Evolutionary conservation across 2,329 filamentous ascomycete genomes (phyloP), one percentile per base, ranked within the genome.

Genomic region (Claviceps humidiphila): DNA sequence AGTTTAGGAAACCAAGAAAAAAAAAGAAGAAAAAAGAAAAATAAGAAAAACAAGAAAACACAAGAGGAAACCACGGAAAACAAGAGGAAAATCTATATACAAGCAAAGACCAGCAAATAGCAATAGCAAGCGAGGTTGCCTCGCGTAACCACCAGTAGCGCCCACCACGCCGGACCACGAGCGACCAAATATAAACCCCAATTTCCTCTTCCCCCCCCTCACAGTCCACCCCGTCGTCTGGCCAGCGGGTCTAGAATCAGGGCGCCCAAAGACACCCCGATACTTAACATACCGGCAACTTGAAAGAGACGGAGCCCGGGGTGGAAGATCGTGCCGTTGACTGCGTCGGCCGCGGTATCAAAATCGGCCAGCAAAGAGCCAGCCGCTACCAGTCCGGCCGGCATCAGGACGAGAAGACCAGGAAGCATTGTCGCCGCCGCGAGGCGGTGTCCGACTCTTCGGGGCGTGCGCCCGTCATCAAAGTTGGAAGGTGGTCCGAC

Each of bases 361-460:
- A 84, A 67, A 16, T 80, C 79, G 5, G 76, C 75, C 4, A 83
- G 64, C 17, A 84, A 66, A 13, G 77, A 80, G 1, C 80, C 80
- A 30, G 74, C 73, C 0, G 77, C 77, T 3, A 3, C 4, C 22
- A 24, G 4, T 24, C 22, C 2, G 4, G 2, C 22, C 22, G 22
- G 24, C 24, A 26, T 6, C 22, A 24, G 22, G 22, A 24, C 22
- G 22, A 26, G 24, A 26, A 26, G 4, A 5, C 5, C 24, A 26
- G 24, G 89, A 9, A 95, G 71, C 74, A 95, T 87, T 1, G 87
- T 85, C 0, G 88, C 87, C 0, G 89, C 89, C 0, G 89, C 89
- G 2, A 95, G 78, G 1, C 85, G 86, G 63, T 90, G 89, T 13
- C 84, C 22, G 22, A 24, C 22, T 24, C 4, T 24, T 24, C 22